Evolutionary conservation across 2,329 filamentous ascomycete genomes (phyloP).

Genomic region (Aspergillus aculeatus): DNA sequence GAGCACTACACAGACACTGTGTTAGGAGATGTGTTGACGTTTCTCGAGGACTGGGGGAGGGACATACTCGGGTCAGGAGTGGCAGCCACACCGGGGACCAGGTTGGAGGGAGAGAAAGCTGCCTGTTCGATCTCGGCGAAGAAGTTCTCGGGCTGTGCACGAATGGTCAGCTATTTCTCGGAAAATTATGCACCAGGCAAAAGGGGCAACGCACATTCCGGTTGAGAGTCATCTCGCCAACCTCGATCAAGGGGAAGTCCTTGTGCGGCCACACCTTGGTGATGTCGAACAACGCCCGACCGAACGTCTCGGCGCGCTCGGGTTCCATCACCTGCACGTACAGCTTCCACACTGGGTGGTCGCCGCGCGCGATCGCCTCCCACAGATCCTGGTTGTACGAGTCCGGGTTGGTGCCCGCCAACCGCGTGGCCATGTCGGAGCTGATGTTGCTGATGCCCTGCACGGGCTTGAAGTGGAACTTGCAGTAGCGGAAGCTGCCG

Average conservation of each 20-base stretch:
- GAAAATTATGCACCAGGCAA: neutral
- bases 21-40: neutral
- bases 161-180: neutral
- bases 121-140: constrained; percentile 67
- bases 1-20: constrained; percentile 42
- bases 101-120: constrained; percentile 63
- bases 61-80: constrained; percentile 57
- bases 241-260: constrained; percentile 49
- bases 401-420: constrained; percentile 58
- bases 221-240: constrained; percentile 55
- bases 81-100: constrained; percentile 64
- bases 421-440: constrained; percentile 51
- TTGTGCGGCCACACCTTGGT: constrained; percentile 57
- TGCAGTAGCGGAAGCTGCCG: constrained; percentile 58
- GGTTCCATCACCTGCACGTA: constrained; percentile 57
- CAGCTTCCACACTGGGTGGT: constrained; percentile 58
- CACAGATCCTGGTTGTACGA: constrained; percentile 60
- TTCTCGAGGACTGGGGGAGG: too few species aligned
- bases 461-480: constrained; percentile 60
- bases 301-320: constrained; percentile 49
- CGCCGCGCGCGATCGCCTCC: constrained; percentile 57
- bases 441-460: constrained; percentile 56
- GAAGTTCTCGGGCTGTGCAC: constrained; percentile 53
- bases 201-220: constrained; percentile 40
- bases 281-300: constrained; percentile 56